Conservation (phyloP, 441 rosid genomes). For the Corymbia calophylla region DNA sequence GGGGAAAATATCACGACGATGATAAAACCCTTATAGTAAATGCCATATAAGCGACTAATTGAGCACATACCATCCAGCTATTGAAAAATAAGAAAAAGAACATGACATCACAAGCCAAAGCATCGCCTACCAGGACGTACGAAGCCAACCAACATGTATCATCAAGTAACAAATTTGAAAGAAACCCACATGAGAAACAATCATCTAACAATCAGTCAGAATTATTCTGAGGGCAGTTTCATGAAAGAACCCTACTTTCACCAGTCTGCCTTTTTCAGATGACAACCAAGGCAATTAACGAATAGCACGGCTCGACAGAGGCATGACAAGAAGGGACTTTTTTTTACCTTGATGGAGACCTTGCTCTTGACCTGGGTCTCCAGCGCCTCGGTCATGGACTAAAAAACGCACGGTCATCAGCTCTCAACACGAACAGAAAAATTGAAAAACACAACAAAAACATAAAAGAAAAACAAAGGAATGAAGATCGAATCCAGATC, state of each 20-base stretch:
- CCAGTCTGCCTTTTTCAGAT: not conserved
- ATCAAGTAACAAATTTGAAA: not conserved
- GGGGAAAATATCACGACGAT: not conserved
- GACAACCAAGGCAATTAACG: not conserved
- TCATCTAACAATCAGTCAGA: not conserved
- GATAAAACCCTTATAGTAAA: not conserved
- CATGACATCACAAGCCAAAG: not conserved
- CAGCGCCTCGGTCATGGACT: conserved; percentile 94
- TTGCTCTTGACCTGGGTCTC: conserved; percentile 89
- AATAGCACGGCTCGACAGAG: not conserved
- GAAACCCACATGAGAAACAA: not conserved
- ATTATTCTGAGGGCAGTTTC: not conserved
- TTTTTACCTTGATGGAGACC: conserved; percentile 70
- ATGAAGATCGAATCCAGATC: not conserved
- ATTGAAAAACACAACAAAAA: not conserved
- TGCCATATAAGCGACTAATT: not conserved
- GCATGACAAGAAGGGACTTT: not conserved
- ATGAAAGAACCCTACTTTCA: not conserved
- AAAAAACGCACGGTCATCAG: not conserved
- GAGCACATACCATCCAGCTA: not conserved
- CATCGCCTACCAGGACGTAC: not conserved
- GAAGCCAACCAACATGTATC: not conserved
- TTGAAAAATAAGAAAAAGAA: not conserved
- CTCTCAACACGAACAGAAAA: not conserved
- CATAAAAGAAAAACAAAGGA: not conserved